Evolutionary conservation across 345 rosid genomes (phyloP).

Genomic region (Eucalyptus regnans): DNA sequence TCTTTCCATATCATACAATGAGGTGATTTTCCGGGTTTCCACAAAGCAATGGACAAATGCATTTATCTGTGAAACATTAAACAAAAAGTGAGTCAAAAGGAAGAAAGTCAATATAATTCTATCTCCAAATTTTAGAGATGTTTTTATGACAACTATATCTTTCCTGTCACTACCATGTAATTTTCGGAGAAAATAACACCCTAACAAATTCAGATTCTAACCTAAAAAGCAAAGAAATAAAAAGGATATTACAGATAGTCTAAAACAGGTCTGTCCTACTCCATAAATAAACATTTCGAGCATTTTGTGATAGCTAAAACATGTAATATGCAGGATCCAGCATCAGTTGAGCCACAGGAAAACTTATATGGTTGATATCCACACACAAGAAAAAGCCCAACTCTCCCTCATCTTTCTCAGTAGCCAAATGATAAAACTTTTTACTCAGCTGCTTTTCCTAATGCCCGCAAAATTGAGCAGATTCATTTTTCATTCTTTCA

Average conservation of each 20-base stretch:
- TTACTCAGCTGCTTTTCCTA: not conserved
- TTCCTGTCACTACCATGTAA: no score
- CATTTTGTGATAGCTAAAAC: not conserved
- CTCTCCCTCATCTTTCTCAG: not conserved
- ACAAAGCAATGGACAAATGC: slow-evolving; percentile 32
- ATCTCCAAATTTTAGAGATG: no score
- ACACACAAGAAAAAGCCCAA: not conserved
- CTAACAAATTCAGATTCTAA: no score
- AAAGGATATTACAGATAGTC: no score
- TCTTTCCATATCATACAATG: no score
- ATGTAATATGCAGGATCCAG: not conserved
- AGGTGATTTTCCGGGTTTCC: no score
- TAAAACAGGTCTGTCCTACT: not conserved
- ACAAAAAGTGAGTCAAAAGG: no score
- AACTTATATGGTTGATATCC: not conserved
- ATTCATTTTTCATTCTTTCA: not conserved
- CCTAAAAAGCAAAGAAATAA: no score
- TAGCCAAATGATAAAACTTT: not conserved
- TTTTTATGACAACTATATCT: no score
- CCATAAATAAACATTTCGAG: not conserved
- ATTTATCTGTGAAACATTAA: slow-evolving; percentile 2
- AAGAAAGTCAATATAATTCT: no score
- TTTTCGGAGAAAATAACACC: no score
- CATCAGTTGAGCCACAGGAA: not conserved
- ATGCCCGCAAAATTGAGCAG: not conserved